Base-by-base conservation (phyloP, 139 green algal genomes). In the Astrephomene gubernaculifera region DNA sequence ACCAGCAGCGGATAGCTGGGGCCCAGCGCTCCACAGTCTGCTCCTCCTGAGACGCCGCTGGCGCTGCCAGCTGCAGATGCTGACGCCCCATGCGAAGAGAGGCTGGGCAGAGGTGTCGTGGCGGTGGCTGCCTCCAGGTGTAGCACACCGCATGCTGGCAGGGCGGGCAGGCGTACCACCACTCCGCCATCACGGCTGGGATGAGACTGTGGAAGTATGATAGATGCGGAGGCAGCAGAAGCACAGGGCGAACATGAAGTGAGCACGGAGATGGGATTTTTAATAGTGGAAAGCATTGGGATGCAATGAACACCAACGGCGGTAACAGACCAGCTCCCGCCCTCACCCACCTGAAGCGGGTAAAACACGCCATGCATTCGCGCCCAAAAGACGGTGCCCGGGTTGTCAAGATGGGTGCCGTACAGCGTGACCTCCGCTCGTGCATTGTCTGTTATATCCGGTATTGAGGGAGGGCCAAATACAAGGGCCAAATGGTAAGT, bases 1-100 rank as follows among this genome's bases (percentile, higher is more conserved):
- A 83, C 41, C 76, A 83, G 60, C 60, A 83, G 61, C 41, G 76
- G 76, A 60, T 83, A 83, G 39, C 19, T 35, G n/a, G 76, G 60
- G 38, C 76, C 76, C 39, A 83, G 25, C 29, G 61, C 68, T 57
- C 49, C 12, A 57, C 49, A 12, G 49, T 17, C 17, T 57, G 49
- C 49, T 12, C 49, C 49, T 57, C 12, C 49, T 17, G 12, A 52
- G 25, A 7, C 25, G 14, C 41, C 5, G 25, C 70, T 61, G 43
- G 43, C 14, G 29, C n/a, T 29, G 21, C 43, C 2, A 57, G 49
- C 49, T 57, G 49, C 49, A 12, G 49, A 12, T n/a, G 12, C 49
- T 57, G 12, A 57, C 12, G 49, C 49, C 49, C 49, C 49, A 17
- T 17, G 17, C 12, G 49, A 2, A 22, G 24, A 17, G n/a, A n/a